These are phyloP conservation scores for Dunaliella sp. DNA, from an alignment of 139 green algal genomes.

Conservation along the genomic window DNA sequence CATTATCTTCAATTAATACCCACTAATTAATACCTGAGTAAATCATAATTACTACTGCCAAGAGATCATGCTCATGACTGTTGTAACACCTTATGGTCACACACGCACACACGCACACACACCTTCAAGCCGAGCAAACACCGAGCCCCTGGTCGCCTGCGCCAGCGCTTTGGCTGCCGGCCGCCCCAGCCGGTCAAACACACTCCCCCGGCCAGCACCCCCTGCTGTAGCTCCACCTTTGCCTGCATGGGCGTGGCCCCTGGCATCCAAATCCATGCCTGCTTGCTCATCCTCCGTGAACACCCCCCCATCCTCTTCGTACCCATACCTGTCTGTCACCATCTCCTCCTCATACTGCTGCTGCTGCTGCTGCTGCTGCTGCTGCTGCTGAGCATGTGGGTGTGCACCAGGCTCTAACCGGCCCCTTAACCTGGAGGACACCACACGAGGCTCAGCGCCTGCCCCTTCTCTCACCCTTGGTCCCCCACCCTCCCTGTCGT, in stretches of 20 bases:
- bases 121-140: not conserved
- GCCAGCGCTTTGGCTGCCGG: not conserved
- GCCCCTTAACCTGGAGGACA: not conserved
- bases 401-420: not conserved
- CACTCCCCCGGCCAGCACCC: not conserved
- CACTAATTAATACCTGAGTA: too few relatives aligned
- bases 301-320: not conserved
- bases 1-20: too few relatives aligned
- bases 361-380: not conserved
- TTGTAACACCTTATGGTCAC: too few relatives aligned
- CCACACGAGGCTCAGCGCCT: not conserved
- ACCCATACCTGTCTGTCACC: not conserved
- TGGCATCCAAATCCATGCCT: not conserved
- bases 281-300: not conserved
- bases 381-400: not conserved
- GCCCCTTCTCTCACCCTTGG: not conserved
- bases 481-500: not conserved
- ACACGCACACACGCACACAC: not conserved
- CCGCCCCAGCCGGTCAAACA: constrained; percentile 6
- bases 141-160: not conserved
- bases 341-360: not conserved
- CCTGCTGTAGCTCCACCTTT: not conserved
- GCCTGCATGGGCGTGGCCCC: not conserved
- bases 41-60: too few relatives aligned
- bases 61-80: too few relatives aligned